Evolutionary conservation across 805 yeast species (phyloP).

Genomic region (Schizosaccharomyces octosporus): DNA sequence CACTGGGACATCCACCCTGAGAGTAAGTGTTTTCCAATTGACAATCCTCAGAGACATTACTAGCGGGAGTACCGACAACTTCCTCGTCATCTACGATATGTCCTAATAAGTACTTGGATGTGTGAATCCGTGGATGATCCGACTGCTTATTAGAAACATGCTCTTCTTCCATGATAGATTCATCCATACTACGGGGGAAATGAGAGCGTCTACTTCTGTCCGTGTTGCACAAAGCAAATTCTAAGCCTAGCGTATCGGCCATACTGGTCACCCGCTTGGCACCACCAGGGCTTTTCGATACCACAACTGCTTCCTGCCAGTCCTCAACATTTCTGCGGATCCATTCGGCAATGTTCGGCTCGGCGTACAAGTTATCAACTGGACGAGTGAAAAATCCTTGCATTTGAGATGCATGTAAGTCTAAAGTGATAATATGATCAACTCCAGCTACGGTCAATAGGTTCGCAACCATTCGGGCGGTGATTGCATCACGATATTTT

Average conservation of each 20-base stretch:
- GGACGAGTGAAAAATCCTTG: constrained; percentile 96
- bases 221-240: constrained; percentile 96
- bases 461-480: constrained; percentile 92
- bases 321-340: constrained; percentile 71
- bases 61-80: not conserved
- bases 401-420: constrained; percentile 90
- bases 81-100: constrained; percentile 84
- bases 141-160: not conserved
- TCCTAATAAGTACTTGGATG: constrained; percentile 88
- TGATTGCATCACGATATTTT: constrained; percentile 94
- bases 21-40: constrained; percentile 19
- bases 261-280: constrained; percentile 84
- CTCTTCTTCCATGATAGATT: not conserved
- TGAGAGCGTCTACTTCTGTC: constrained; percentile 59
- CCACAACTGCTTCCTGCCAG: constrained; percentile 75
- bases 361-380: constrained; percentile 87
- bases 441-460: constrained; percentile 94
- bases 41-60: constrained; percentile 9
- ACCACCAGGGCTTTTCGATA: constrained; percentile 97
- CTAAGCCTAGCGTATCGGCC: constrained; percentile 87
- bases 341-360: constrained; percentile 91
- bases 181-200: constrained; percentile 1
- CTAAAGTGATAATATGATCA: constrained; percentile 95
- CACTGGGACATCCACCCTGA: constrained; percentile 25
- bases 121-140: constrained; percentile 32